Base-by-base conservation (phyloP, 1,284 basidiomycete species). In the Ganoderma boninense region DNA sequence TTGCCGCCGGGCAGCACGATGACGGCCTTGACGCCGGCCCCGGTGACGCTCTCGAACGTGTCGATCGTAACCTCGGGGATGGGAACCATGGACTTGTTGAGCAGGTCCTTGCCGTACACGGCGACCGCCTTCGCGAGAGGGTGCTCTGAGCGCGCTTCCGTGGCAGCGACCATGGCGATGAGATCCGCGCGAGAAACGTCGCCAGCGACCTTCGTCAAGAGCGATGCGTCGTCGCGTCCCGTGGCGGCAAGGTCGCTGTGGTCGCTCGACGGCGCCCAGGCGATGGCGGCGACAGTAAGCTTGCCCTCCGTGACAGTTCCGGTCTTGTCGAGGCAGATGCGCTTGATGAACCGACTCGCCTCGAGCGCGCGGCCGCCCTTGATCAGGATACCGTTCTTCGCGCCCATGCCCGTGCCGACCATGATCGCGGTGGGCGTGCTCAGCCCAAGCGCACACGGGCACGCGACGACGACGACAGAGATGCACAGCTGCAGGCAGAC, bases 371-470 rank as follows among this genome's bases (percentile, higher is more conserved):
- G 87, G 3, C 97, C 98, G 59, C 98, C 97, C 80, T 99, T 99
- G 89, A 99, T 99, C 62, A 99, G 84, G 73, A 99, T 99, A 0
- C 98, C 98, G 78, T 99, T 97, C 84, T 95, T 89, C 14, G 98
- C 98, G 1, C 98, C 98, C 66, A 99, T 92, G 0, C 98, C 98
- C 0, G 98, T 99, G 40, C 98, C 98, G 52, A 99, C 98, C 98
- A 99, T 99, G 82, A 99, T 97, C 1, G 98, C 98, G 0, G 98
- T 99, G 0, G 98, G 98, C 0, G 98, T 99, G 69, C 95, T 95
- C 67, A 99, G 87, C 3, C 98, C 98, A 38, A 99, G 88, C 0
- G 98, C 98, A 79, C 98, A 99, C 0, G 98, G 98, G 80, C 98
- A 99, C 4, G 98, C 98, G 68, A 99, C 97, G 59, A 99, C 98